Conservation (phyloP, 2,329 filamentous ascomycete genomes). For the Colletotrichum nymphaeae region DNA sequence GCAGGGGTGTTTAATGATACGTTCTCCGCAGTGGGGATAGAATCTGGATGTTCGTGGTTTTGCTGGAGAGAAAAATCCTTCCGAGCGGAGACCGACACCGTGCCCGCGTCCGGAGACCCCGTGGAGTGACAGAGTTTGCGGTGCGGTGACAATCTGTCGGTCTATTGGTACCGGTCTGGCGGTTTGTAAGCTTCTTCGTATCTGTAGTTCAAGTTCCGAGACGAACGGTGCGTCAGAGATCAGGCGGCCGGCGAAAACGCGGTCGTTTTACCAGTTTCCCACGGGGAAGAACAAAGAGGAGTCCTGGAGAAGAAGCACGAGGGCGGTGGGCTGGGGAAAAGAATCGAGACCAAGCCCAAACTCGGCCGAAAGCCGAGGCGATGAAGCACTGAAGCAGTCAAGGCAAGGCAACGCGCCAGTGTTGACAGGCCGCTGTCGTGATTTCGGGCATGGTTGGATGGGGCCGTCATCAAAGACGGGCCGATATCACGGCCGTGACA, state of each 20-base stretch:
- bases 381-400: conserved; percentile 13
- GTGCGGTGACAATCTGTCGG: neutral
- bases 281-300: conserved; percentile 36
- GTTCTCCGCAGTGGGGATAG: conserved; percentile 27
- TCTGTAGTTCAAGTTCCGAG: neutral
- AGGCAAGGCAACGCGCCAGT: conserved; percentile 6
- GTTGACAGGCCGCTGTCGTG: conserved; percentile 8
- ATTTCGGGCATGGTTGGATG: conserved; percentile 25
- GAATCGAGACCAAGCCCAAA: conserved; percentile 19
- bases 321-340: conserved; percentile 4
- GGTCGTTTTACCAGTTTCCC: conserved; percentile 26
- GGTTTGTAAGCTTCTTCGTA: conserved; percentile 12
- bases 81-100: conserved; percentile 19
- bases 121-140: conserved; percentile 17
- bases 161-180: neutral
- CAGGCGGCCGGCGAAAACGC: conserved; percentile 30
- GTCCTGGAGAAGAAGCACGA: neutral
- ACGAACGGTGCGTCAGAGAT: conserved; percentile 11
- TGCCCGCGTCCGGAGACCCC: conserved; percentile 17
- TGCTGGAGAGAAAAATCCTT: conserved; percentile 5
- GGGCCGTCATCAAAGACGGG: conserved; percentile 35
- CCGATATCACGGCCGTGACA: conserved; percentile 33
- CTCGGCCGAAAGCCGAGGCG: conserved; percentile 29
- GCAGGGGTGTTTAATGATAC: conserved; percentile 18
- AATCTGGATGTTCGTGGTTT: neutral